These are phyloP conservation scores for Phytophthora tubulina DNA, from an alignment of 352 stramenopile species.

Conservation along the genomic window DNA sequence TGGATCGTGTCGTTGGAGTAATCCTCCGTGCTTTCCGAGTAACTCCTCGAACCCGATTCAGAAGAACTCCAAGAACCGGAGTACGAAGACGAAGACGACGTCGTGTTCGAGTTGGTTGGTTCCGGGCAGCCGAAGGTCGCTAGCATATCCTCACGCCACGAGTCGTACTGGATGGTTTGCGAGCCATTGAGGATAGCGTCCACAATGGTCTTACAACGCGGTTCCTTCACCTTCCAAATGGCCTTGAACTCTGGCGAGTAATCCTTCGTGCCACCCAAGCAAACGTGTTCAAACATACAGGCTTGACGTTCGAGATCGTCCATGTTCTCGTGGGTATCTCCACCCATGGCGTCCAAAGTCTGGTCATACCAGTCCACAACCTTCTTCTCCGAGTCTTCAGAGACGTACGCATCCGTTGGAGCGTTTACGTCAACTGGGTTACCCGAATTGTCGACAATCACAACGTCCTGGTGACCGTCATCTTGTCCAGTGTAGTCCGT, in stretches of 20 bases:
- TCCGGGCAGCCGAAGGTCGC: constrained; percentile 51
- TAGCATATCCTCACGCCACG: constrained; percentile 54
- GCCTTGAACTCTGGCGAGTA: constrained; percentile 62
- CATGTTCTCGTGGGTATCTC: constrained; percentile 47
- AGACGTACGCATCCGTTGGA: constrained; percentile 30
- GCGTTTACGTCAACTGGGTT: constrained; percentile 12
- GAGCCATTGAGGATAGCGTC: constrained; percentile 50
- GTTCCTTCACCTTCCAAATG: constrained; percentile 48
- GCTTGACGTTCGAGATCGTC: constrained; percentile 65
- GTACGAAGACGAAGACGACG: constrained; percentile 6
- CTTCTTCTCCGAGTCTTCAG: constrained; percentile 45
- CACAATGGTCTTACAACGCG: constrained; percentile 61
- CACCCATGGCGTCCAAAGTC: constrained; percentile 45
- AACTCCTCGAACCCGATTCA: constrained; percentile 5
- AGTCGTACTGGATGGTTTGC: constrained; percentile 38
- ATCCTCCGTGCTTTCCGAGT: not conserved
- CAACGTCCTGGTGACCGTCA: constrained; percentile 29
- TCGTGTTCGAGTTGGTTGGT: constrained; percentile 30
- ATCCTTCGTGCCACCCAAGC: constrained; percentile 56
- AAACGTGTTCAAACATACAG: constrained; percentile 66
- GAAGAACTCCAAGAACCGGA: constrained; percentile 9
- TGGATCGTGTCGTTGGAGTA: constrained; percentile 39
- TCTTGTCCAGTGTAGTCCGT: constrained; percentile 35
- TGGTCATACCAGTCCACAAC: constrained; percentile 62
- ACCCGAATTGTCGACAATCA: constrained; percentile 28